phyloP scores from a whole-genome alignment of 2,329 filamentous ascomycete species.

The Septoria linicola region DNA sequence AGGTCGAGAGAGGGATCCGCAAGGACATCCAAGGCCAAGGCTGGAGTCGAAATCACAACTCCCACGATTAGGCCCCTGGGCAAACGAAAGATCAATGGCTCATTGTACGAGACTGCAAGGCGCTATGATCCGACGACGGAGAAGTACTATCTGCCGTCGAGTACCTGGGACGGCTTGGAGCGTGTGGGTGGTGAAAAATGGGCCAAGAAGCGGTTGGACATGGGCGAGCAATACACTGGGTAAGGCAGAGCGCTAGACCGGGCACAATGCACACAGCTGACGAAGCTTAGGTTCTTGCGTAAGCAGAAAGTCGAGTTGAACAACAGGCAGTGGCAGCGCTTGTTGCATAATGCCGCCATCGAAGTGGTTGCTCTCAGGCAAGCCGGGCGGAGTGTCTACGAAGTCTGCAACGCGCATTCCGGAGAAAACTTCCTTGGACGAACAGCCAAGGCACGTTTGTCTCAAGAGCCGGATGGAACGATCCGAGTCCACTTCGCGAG shows the following conservation, averaged over 20 bases:
- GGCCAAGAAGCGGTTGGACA: slow-evolving; percentile 38
- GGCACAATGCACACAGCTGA: slow-evolving; percentile 9
- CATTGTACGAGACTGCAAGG: slow-evolving; percentile 29
- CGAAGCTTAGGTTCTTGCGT: slow-evolving; percentile 40
- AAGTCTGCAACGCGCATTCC: slow-evolving; percentile 53
- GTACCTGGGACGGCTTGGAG: slow-evolving; percentile 55
- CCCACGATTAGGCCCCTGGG: background rate
- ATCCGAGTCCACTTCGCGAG: slow-evolving; percentile 6
- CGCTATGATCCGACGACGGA: slow-evolving; percentile 27
- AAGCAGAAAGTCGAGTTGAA: slow-evolving; percentile 38
- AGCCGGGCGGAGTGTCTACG: slow-evolving; percentile 39
- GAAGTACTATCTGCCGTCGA: slow-evolving; percentile 47
- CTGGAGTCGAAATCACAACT: background rate
- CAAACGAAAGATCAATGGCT: slow-evolving; percentile 12
- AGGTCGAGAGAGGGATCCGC: slow-evolving; percentile 14
- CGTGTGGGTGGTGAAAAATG: slow-evolving; percentile 54
- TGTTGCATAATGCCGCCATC: slow-evolving; percentile 56
- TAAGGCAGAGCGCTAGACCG: slow-evolving; percentile 21
- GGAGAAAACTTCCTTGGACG: slow-evolving; percentile 2
- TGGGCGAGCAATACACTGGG: slow-evolving; percentile 41
- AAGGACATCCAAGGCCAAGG: slow-evolving; percentile 2
- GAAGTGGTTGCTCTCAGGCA: slow-evolving; percentile 54
- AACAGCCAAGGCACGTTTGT: slow-evolving; percentile 5
- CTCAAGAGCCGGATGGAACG: slow-evolving; percentile 1
- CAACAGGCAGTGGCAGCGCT: slow-evolving; percentile 41